phyloP scores from a whole-genome alignment of 169 alveolate species.

The Plasmodium falciparum region DNA sequence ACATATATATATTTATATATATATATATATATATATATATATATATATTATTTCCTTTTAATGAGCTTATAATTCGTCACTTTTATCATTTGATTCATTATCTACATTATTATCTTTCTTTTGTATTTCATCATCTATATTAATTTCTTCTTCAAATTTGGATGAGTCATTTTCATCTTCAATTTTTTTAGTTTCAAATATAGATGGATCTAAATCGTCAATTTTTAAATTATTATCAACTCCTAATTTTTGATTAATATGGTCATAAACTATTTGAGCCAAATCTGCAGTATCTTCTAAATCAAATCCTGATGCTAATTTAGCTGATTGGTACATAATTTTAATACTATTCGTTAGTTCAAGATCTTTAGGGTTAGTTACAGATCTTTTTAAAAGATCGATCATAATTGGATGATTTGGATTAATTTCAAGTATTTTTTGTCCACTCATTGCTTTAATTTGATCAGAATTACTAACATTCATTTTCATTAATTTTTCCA shows the following conservation, averaged over 20 bases:
- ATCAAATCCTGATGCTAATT: slow-evolving; percentile 86
- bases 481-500: slow-evolving; percentile 92
- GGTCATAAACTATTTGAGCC: slow-evolving; percentile 76
- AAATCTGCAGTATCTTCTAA: slow-evolving; percentile 82
- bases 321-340: slow-evolving; percentile 85
- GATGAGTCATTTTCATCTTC: slow-evolving; percentile 31
- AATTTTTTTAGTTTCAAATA: slow-evolving; percentile 69
- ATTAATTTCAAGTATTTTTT: slow-evolving; percentile 95
- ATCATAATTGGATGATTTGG: slow-evolving; percentile 97
- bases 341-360: slow-evolving; percentile 77
- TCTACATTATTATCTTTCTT: slow-evolving; percentile 10
- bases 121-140: slow-evolving; percentile 64
- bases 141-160: slow-evolving; percentile 43
- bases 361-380: slow-evolving; percentile 70
- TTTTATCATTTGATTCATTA: slow-evolving; percentile 5
- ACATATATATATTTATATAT: no score
- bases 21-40: no score
- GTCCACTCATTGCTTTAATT: slow-evolving; percentile 81
- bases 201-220: slow-evolving; percentile 75
- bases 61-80: slow-evolving; percentile 28
- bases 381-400: slow-evolving; percentile 79
- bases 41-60: not conserved
- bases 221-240: slow-evolving; percentile 70
- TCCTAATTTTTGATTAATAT: slow-evolving; percentile 72
- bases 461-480: slow-evolving; percentile 86